Base-by-base conservation (phyloP, 1,284 basidiomycete genomes). In the Bondarzewia mesenterica region DNA sequence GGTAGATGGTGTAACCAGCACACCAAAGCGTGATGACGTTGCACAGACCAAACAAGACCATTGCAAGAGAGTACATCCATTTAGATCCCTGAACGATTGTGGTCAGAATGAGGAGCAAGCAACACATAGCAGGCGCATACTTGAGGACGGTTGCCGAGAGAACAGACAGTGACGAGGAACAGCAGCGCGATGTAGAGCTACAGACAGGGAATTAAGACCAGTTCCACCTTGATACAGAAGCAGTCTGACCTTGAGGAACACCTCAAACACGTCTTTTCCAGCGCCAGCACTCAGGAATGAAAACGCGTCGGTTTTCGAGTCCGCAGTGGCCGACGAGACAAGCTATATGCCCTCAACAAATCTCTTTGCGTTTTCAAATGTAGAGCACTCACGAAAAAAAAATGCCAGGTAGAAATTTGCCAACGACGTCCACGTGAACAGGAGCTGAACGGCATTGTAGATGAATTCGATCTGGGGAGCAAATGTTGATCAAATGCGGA, bases 91-190 rank as follows among this genome's bases (percentile, higher is more conserved):
- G 18, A 42, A 25, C 39, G 23, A 27, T 51, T 26, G 22, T 46
- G 40, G 47, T 42, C 38, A 48, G 42, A 22, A 21, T 36, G 25
- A 42, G n/a, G n/a, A n/a, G n/a, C n/a, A n/a, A n/a, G n/a, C 36
- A 37, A n/a, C 36, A 37, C n/a, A 37, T 37, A 21, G n/a, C 22
- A 25, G 35, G 29, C 12, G 16, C 26, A 46, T 39, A 75, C 78
- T 64, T 90, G 87, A 42, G 89, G 89, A 46, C 89, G 79, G 65
- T 93, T 93, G 42, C 90, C 90, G 47, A 93, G 78, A 43, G 87
- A 89, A 68, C 85, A 89, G 47, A 89, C 83, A 38, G 81, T 71
- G 53, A 87, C 75, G 50, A 89, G 74, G 64, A 89, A 86, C 49
- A 89, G 67, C 46, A 89, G 72, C 44, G 76, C 82, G 51, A 90